A percentile compares a stretch with the other conserved stretches of the same genome.
These are phyloP conservation scores for Colletotrichum tamarilloi DNA, from an alignment of 2,329 filamentous ascomycete species.

Conservation along the genomic window DNA sequence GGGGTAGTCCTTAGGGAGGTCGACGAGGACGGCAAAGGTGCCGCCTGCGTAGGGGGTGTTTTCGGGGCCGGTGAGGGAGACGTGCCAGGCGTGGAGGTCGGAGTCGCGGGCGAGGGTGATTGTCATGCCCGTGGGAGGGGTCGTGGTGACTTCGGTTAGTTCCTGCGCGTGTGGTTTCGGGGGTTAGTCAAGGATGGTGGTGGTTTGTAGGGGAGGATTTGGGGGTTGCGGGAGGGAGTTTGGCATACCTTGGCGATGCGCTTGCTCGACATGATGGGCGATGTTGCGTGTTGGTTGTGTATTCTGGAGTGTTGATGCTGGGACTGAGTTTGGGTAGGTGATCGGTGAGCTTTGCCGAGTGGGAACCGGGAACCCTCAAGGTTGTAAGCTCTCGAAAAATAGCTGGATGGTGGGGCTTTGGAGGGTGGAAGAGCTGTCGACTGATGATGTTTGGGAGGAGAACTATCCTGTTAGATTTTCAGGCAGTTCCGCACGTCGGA, in stretches of 20 bases:
- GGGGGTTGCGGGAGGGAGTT: background rate
- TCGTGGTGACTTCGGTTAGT: conserved; percentile 60
- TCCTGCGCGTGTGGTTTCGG: conserved; percentile 53
- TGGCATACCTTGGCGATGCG: conserved; percentile 55
- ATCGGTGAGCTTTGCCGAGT: background rate
- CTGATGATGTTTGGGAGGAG: too few relatives aligned
- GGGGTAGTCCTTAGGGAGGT: conserved; percentile 83
- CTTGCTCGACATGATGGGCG: conserved; percentile 53
- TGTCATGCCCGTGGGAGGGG: conserved; percentile 59
- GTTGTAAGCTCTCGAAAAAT: conserved; percentile 11
- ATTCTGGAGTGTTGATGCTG: background rate
- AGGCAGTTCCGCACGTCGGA: too few relatives aligned
- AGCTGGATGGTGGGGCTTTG: background rate
- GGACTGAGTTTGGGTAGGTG: conserved; percentile 3
- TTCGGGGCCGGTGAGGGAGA: conserved; percentile 58
- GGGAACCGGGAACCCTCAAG: conserved; percentile 11
- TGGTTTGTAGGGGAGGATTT: conserved; percentile 28
- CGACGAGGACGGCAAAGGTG: conserved; percentile 77
- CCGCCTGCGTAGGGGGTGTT: conserved; percentile 69
- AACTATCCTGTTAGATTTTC: background rate
- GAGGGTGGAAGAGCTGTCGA: background rate
- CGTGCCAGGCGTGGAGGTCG: conserved; percentile 65
- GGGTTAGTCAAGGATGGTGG: conserved; percentile 29
- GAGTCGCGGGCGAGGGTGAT: conserved; percentile 58
- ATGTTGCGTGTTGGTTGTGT: background rate